Evolutionary conservation across 495 filamentous ascomycete genomes (phyloP), one percentile per base, ranked within the genome.

Genomic region (Neurospora sp.): DNA sequence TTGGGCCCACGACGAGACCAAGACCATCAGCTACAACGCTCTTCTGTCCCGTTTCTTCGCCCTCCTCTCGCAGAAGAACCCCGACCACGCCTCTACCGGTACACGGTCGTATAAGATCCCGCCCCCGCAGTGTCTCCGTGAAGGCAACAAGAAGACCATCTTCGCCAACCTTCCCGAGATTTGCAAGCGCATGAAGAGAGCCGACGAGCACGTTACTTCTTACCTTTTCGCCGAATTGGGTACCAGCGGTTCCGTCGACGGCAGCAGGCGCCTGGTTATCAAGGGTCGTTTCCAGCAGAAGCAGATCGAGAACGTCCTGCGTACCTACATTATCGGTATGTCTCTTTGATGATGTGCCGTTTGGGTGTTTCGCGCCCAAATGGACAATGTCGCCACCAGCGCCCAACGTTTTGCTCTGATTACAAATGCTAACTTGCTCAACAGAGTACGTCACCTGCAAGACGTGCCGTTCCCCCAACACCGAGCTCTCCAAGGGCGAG

Each of bases 131-230:
- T 97, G 95, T 84, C 87, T 98, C 69, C 94, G 96, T 85, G 96
- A 99, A 93, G 96, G 96, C 81, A 98, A 98, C 89, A 97, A 97
- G 89, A 97, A 97, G 92, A 98, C 96, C 71, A 97, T 98, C 78
- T 99, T 98, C 81, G 96, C 96, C 83, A 99, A 99, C 85, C 94
- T 99, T 78, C 76, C 77, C 73, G 81, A 82, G 73, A 84, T 81
- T 48, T 85, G 82, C 81, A 86, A 84, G 82, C 88, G 93, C 73
- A 96, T 99, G 94, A 99, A 99, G 90, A 88, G 96, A 80, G 92
- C 91, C 76, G 95, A 97, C 79, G 96, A 99, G 81, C 95, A 98
- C 84, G 93, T 98, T 77, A 98, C 93, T 66, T 90, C 94, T 76
- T 99, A 97, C 86, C 83, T 98, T 79, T 98, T 99, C 84, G 94